phyloP scores from a whole-genome alignment of 2,329 filamentous ascomycete species.

The Ceratocystis alfenasii region DNA sequence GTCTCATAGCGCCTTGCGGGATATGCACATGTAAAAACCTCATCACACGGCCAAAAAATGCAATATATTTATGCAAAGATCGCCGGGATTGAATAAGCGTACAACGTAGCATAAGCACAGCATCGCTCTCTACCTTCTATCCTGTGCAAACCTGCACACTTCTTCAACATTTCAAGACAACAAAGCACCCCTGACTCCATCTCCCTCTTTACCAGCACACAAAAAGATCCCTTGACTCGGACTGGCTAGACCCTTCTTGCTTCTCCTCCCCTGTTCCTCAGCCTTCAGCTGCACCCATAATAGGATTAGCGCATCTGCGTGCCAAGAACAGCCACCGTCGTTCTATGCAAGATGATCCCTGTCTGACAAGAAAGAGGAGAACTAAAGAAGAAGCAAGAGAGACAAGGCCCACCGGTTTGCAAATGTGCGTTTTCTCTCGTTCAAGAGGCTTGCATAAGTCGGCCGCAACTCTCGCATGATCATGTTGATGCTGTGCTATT shows the following conservation, averaged over 20 bases:
- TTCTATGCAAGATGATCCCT: background rate
- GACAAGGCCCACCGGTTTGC: background rate
- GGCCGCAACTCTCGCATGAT: no score
- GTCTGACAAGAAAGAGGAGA: background rate
- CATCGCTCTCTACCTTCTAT: no score
- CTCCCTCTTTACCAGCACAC: background rate
- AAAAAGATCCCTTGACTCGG: background rate
- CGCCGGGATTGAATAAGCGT: background rate
- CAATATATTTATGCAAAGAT: background rate
- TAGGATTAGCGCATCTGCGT: slow-evolving; percentile 7
- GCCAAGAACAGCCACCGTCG: background rate
- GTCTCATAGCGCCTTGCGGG: no score
- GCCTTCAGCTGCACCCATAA: background rate
- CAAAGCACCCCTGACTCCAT: no score
- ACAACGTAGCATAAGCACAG: no score
- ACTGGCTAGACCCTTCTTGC: background rate
- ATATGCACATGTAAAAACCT: no score
- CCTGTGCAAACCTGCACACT: no score
- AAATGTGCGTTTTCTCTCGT: background rate
- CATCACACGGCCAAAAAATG: background rate
- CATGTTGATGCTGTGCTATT: no score
- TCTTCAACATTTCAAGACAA: no score
- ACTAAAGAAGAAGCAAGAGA: background rate
- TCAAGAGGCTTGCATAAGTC: background rate
- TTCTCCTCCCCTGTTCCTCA: background rate